These are phyloP conservation scores for Curvularia spicifera DNA, from an alignment of 2,329 filamentous ascomycete genomes.

Conservation along the genomic window DNA sequence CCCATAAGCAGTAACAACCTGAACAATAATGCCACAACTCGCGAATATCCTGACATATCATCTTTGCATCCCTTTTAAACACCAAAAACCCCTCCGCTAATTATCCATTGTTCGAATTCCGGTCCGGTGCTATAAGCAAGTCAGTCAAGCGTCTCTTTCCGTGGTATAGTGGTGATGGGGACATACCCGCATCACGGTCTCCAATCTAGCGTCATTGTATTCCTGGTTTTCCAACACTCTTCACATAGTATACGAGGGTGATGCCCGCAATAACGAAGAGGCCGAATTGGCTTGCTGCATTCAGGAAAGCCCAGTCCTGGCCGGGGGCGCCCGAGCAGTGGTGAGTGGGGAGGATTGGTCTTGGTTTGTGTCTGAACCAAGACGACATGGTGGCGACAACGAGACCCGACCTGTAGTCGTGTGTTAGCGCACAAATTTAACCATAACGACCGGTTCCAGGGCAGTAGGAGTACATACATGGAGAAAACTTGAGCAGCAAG, in stretches of 20 bases:
- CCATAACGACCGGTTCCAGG: background rate
- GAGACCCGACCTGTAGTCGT: background rate
- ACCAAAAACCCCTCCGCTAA: background rate
- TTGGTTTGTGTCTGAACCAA: background rate
- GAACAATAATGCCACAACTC: background rate
- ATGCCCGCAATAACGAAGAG: background rate
- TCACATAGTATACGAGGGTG: background rate
- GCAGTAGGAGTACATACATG: background rate
- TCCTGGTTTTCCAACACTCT: background rate
- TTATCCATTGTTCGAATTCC: background rate
- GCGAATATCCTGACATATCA: background rate
- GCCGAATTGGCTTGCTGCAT: background rate
- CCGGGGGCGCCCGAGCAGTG: too few species aligned
- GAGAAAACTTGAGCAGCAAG: background rate
- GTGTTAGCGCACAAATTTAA: background rate
- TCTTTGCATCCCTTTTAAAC: background rate
- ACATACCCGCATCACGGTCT: background rate
- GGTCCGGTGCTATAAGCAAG: background rate
- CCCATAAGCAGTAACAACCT: background rate
- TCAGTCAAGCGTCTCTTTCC: background rate
- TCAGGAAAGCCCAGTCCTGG: background rate
- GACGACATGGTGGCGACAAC: background rate
- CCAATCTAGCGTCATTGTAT: background rate
- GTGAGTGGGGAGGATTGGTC: background rate
- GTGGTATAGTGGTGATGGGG: background rate